A percentile compares a stretch with the other conserved stretches of the same genome.
Conservation (phyloP, 2,329 filamentous ascomycete genomes). For the Xylaria polymorpha region DNA sequence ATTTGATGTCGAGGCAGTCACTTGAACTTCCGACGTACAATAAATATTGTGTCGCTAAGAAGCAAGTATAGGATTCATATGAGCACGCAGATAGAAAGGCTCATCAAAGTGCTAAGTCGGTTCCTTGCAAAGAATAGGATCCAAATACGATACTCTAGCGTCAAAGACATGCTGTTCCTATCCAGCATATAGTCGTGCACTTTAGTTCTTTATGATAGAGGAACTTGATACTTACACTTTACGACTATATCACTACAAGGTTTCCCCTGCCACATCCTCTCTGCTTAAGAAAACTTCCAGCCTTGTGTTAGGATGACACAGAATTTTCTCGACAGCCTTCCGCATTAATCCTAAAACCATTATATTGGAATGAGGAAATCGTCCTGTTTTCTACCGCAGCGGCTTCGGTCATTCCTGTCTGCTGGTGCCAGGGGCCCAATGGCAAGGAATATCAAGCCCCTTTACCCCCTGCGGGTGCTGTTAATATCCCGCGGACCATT, state of each 20-base stretch:
- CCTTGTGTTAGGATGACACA: background rate
- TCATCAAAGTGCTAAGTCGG: conserved; percentile 54
- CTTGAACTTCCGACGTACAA: background rate
- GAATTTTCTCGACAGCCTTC: background rate
- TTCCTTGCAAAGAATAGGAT: conserved; percentile 57
- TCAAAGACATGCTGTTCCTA: conserved; percentile 4
- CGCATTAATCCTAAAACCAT: background rate
- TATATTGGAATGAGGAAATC: background rate
- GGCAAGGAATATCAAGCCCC: background rate
- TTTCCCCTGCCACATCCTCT: background rate
- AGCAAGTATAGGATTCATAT: background rate
- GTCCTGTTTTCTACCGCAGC: background rate
- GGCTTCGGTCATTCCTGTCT: background rate
- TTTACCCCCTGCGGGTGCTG: background rate
- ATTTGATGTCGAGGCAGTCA: background rate
- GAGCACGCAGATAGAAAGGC: background rate
- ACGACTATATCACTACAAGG: background rate
- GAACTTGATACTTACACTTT: background rate
- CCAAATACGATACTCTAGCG: conserved; percentile 52
- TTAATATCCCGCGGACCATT: too few relatives aligned
- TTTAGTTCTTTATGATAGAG: background rate
- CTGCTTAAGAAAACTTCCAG: background rate
- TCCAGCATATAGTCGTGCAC: background rate
- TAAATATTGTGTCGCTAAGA: background rate
- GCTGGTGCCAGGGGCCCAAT: background rate